Conservation (phyloP, 2,329 filamentous ascomycete species). For the Endocalyx cinctus region DNA sequence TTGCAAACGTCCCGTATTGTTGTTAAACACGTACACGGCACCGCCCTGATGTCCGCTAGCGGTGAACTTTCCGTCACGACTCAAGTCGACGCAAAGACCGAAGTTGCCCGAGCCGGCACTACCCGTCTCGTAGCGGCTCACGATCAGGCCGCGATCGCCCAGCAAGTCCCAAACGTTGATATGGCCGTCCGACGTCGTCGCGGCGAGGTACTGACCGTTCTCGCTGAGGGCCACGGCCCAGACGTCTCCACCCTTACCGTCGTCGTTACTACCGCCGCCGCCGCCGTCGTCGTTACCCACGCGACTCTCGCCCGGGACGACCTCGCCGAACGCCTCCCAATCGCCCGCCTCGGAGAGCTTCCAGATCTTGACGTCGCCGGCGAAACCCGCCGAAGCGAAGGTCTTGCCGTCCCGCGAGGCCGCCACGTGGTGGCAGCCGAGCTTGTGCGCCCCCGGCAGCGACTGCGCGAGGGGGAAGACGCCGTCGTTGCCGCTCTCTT, state of each 20-base stretch:
- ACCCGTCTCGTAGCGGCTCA: constrained; percentile 78
- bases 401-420: constrained; percentile 63
- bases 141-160: constrained; percentile 53
- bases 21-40: constrained; percentile 90
- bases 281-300: constrained; percentile 22
- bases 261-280: constrained; percentile 25
- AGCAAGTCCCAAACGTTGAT: constrained; percentile 82
- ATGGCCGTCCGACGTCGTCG: constrained; percentile 80
- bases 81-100: constrained; percentile 81
- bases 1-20: constrained; percentile 76
- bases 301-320: constrained; percentile 32
- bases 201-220: constrained; percentile 80
- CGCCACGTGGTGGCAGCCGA: constrained; percentile 87
- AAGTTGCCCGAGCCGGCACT: constrained; percentile 74
- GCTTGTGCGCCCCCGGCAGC: constrained; percentile 72
- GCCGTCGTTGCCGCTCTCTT: no score
- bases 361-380: constrained; percentile 86
- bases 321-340: constrained; percentile 45
- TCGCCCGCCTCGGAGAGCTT: constrained; percentile 49
- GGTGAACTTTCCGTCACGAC: constrained; percentile 74
- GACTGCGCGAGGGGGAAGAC: constrained; percentile 79
- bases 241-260: constrained; percentile 58
- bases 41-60: constrained; percentile 93
- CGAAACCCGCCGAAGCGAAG: constrained; percentile 83
- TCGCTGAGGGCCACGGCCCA: constrained; percentile 87